A percentile compares a stretch with the other conserved stretches of the same genome.
Conservation (phyloP, 352 stramenopile species). For the Phytophthora citricola region DNA sequence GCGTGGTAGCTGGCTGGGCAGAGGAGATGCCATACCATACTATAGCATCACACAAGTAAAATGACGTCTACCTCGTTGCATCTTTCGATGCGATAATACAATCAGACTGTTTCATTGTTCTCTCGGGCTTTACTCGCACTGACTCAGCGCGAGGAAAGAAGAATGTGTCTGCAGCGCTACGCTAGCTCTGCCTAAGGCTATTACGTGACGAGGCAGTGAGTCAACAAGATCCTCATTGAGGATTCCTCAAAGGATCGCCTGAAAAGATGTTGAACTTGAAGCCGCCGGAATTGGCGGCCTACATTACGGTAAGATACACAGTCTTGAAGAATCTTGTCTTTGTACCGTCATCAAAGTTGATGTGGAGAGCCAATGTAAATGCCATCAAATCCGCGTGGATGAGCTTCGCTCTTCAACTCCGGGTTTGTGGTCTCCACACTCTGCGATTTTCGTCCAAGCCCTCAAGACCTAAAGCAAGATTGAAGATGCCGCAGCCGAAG, state of each 20-base stretch:
- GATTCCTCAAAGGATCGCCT: not conserved
- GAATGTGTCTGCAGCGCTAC: not conserved
- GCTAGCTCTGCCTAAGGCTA: not conserved
- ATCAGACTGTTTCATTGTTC: slow-evolving; percentile 4
- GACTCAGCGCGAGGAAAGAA: not conserved
- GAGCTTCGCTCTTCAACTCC: slow-evolving; percentile 28
- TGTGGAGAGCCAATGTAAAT: slow-evolving; percentile 7
- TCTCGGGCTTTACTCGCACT: not conserved
- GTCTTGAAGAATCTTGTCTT: slow-evolving; percentile 1
- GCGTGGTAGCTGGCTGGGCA: slow-evolving; percentile 14
- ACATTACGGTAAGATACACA: not conserved
- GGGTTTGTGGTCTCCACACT: slow-evolving; percentile 14
- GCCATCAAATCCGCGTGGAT: slow-evolving; percentile 30
- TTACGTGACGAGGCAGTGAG: slow-evolving; percentile 1
- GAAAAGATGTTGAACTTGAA: slow-evolving; percentile 20
- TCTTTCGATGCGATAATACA: slow-evolving; percentile 22
- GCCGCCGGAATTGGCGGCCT: not conserved
- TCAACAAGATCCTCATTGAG: not conserved
- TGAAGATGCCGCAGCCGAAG: slow-evolving; percentile 25
- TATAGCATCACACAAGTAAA: slow-evolving; percentile 12
- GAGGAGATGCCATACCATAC: slow-evolving; percentile 6
- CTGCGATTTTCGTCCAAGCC: slow-evolving; percentile 17
- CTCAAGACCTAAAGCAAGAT: slow-evolving; percentile 18
- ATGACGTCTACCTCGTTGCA: not conserved
- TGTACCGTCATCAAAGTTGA: slow-evolving; percentile 26